A percentile compares a stretch with the other conserved stretches of the same genome.
Conservation (phyloP, 352 stramenopile species). For the Phytopythium mirpurense region DNA sequence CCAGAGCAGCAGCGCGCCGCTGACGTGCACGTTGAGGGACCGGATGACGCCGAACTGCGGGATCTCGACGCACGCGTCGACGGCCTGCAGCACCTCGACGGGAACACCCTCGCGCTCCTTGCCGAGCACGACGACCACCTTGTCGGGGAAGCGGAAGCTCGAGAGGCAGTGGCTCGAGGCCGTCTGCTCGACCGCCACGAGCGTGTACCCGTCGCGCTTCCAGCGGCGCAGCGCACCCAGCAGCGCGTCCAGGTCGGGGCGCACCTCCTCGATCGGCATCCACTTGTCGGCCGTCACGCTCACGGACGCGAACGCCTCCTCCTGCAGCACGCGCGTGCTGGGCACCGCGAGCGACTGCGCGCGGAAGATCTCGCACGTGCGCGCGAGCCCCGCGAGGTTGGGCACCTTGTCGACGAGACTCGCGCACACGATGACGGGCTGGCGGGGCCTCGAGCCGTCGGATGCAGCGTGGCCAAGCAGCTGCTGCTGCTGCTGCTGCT, state of each 20-base stretch:
- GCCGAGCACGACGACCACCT: constrained; percentile 93
- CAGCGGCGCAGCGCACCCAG: constrained; percentile 38
- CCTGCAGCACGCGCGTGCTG: constrained; percentile 75
- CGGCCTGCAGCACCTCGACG: constrained; percentile 90
- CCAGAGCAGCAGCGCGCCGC: constrained; percentile 93
- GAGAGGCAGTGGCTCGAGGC: constrained; percentile 85
- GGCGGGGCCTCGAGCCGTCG: constrained; percentile 32
- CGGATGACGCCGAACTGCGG: constrained; percentile 96
- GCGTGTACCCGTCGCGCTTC: constrained; percentile 87
- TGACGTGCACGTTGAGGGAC: constrained; percentile 97
- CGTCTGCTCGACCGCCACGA: constrained; percentile 95
- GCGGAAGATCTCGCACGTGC: constrained; percentile 95
- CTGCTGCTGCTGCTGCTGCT: constrained; percentile 32
- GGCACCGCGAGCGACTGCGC: constrained; percentile 87
- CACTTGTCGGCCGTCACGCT: constrained; percentile 93
- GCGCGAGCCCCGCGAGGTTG: constrained; percentile 91
- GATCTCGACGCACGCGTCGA: constrained; percentile 97
- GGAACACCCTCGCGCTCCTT: constrained; percentile 97
- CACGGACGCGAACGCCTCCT: constrained; percentile 89
- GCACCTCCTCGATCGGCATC: constrained; percentile 92
- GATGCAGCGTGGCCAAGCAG: constrained; percentile 13
- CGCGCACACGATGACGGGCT: constrained; percentile 74
- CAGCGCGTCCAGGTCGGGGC: constrained; percentile 29
- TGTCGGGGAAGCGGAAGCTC: constrained; percentile 81
- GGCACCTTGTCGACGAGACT: constrained; percentile 94